phyloP scores from a whole-genome alignment of 2,329 filamentous ascomycete species.

The Ascomycota sp. region DNA sequence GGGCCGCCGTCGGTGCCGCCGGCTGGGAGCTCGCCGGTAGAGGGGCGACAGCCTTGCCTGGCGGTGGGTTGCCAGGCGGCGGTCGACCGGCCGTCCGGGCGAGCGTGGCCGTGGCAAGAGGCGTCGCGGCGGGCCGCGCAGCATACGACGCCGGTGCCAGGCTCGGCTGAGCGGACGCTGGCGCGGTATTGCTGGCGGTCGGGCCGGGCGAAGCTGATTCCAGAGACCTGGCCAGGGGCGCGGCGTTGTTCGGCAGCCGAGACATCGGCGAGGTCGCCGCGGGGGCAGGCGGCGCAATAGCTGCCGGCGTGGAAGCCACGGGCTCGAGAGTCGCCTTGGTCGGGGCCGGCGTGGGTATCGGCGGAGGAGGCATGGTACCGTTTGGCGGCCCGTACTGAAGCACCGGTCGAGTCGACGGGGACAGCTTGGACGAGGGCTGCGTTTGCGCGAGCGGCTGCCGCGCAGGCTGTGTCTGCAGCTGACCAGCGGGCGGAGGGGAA shows the following conservation, averaged over 20 bases:
- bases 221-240: background rate
- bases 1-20: constrained; percentile 6
- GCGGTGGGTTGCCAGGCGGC: constrained; percentile 5
- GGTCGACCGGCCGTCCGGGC: constrained; percentile 4
- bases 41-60: constrained; percentile 4
- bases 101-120: constrained; percentile 5
- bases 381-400: constrained; percentile 44
- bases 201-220: constrained; percentile 1
- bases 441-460: constrained; percentile 5
- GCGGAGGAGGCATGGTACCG: constrained; percentile 34
- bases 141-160: constrained; percentile 1
- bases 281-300: constrained; percentile 3
- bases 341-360: constrained; percentile 12
- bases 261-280: constrained; percentile 2
- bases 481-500: constrained; percentile 12
- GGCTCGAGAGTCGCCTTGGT: constrained; percentile 5
- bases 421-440: constrained; percentile 3
- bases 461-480: constrained; percentile 1
- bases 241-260: constrained; percentile 3
- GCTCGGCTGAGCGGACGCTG: constrained; percentile 1
- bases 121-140: constrained; percentile 3
- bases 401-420: constrained; percentile 23
- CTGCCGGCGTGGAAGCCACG: constrained; percentile 4
- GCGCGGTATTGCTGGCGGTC: constrained; percentile 1
- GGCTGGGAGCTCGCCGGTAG: constrained; percentile 2